Evolutionary conservation across 2,329 filamentous ascomycete genomes (phyloP), one percentile per base, ranked within the genome.

Genomic region (Orbilia quercus): DNA sequence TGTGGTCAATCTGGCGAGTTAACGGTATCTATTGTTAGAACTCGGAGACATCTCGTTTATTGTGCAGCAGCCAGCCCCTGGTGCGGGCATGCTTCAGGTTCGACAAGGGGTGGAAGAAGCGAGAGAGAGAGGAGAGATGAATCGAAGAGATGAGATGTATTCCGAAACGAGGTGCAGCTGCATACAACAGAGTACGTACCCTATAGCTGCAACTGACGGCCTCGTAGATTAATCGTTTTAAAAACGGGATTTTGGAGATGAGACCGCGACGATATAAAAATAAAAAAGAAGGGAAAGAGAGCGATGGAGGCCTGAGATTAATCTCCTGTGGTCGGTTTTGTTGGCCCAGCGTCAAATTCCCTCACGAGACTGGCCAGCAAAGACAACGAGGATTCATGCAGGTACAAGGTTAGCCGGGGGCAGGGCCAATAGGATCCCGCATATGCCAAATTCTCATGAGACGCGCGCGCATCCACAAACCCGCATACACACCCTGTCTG

Each of bases 381-480:
- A 42, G 20, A 44, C 25, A 22, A 22, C 20, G 22, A 28, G 6
- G 23, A 31, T 47, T 59, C 59, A 53, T 65, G 69, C 69, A 73
- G 69, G 60, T 50, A 62, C 60, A 60, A n/a, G n/a, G n/a, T n/a
- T n/a, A n/a, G n/a, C n/a, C 63, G 63, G 63, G 45, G 53, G 12
- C 51, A 53, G n/a, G n/a, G 20, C 63, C 63, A 67, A 67, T 67
- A 67, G 63, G 36, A 67, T 44, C 16, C 60, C 16, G 25, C 22
- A 14, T 16, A 9, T 31, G 18, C 51, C 62, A n/a, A 38, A 48
- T 44, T 34, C 14, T 16, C 22, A n/a, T 20, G 45, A 71, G 23
- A 53, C 67, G 67, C 67, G 67, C 67, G 59, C 58, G 64, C 55
- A 60, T 60, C 50, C 44, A 28, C 55, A 69, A 72, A 72, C 67